Evolutionary conservation across 163 green algal species (phyloP).

Genomic region (Scenedesmus sp.): DNA sequence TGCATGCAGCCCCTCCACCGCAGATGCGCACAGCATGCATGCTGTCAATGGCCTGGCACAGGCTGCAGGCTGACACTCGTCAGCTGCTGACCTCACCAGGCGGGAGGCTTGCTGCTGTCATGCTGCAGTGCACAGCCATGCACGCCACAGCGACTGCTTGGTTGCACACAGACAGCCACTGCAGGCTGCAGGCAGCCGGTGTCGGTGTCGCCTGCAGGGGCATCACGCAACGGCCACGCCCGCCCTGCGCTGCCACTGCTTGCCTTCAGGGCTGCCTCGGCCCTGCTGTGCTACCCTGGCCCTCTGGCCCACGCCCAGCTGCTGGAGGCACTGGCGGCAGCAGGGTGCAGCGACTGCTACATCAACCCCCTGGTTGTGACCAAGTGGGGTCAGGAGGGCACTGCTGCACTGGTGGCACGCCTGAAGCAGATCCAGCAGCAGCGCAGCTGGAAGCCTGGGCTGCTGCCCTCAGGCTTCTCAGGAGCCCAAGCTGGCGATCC

Average conservation of each 20-base stretch:
- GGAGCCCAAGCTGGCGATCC: neutral
- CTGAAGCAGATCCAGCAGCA: neutral
- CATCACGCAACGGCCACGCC: neutral
- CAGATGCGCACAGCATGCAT: too few species aligned
- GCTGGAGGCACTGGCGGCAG: neutral
- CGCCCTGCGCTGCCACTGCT: neutral
- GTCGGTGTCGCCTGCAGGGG: neutral
- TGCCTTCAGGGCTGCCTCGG: neutral
- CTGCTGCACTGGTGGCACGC: neutral
- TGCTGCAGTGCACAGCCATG: too few species aligned
- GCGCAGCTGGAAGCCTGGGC: neutral
- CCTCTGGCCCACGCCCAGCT: neutral
- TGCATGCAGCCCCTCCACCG: neutral
- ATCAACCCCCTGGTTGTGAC: neutral
- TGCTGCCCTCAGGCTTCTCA: neutral
- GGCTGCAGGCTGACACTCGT: too few species aligned
- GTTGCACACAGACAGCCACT: neutral
- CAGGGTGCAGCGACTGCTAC: neutral
- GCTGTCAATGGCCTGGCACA: too few species aligned
- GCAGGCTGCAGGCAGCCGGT: neutral
- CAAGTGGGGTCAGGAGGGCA: neutral
- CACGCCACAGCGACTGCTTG: too few species aligned
- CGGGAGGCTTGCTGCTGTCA: neutral
- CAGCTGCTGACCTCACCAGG: too few species aligned
- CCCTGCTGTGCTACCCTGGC: neutral